Conservation (phyloP, 108 stramenopile species). For the Epithemia pelagica region DNA sequence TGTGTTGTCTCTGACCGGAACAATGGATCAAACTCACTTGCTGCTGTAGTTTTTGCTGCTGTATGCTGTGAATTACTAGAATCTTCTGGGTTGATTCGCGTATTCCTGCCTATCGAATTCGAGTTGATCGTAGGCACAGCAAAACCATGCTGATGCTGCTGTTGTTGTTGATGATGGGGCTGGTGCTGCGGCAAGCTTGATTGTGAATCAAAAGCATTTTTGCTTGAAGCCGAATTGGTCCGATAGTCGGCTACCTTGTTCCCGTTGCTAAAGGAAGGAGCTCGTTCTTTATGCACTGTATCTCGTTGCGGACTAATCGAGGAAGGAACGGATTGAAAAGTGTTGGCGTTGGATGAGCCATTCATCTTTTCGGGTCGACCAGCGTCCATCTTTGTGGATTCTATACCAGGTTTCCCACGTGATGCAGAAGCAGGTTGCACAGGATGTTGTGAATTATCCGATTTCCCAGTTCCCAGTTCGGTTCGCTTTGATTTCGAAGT, state of each 20-base stretch:
- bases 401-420: not conserved
- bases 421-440: too few species aligned
- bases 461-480: not conserved
- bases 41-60: not conserved
- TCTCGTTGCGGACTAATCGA: not conserved
- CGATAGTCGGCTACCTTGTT: not conserved
- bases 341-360: not conserved
- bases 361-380: not conserved
- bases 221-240: not conserved
- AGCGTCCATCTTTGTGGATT: not conserved
- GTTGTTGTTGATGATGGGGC: not conserved
- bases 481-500: not conserved
- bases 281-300: not conserved
- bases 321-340: not conserved
- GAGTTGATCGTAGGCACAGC: not conserved
- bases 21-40: constrained; percentile 1
- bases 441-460: too few species aligned
- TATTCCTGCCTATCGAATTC: not conserved
- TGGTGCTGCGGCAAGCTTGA: not conserved
- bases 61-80: not conserved
- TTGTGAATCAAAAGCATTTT: constrained; percentile 5
- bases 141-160: not conserved
- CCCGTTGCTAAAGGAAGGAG: not conserved
- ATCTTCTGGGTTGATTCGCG: not conserved
- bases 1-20: not conserved